Percentiles rank a stretch among this genome's conserved stretches.
Evolutionary conservation across 495 filamentous ascomycete genomes (phyloP).

Genomic region (Talaromyces nanjingensis): DNA sequence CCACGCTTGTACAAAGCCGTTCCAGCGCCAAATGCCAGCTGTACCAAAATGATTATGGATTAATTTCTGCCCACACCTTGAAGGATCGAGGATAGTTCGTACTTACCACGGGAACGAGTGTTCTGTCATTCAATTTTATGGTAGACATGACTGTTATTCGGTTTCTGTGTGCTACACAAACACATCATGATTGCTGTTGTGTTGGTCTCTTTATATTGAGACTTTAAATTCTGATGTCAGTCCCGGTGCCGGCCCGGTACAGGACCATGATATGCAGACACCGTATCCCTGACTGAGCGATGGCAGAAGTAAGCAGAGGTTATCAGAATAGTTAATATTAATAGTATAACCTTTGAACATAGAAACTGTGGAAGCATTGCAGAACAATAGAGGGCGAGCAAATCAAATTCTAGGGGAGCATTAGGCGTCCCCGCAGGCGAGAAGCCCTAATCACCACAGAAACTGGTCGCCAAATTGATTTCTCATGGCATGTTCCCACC

Average conservation of each 20-base stretch:
- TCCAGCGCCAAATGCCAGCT: conserved; percentile 70
- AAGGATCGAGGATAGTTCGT: neutral
- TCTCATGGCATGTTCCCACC: too few relatives aligned
- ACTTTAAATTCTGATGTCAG: neutral
- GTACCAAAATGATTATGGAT: neutral
- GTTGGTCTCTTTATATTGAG: neutral
- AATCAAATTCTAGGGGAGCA: too few relatives aligned
- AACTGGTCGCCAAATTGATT: too few relatives aligned
- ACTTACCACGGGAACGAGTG: conserved; percentile 64
- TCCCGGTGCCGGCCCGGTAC: neutral
- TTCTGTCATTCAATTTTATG: conserved; percentile 59
- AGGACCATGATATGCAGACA: neutral
- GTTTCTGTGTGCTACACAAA: neutral
- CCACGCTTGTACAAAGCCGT: conserved; percentile 51
- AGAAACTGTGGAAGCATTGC: too few relatives aligned
- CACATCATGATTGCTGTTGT: neutral
- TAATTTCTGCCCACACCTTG: conserved; percentile 9
- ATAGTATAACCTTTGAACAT: too few relatives aligned
- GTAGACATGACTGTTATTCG: conserved; percentile 27
- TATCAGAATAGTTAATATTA: too few relatives aligned
- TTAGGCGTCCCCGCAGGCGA: too few relatives aligned
- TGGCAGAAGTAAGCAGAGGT: too few relatives aligned
- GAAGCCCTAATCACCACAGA: too few relatives aligned
- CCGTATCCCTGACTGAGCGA: too few relatives aligned
- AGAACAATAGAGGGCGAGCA: too few relatives aligned